phyloP scores from a whole-genome alignment of 306 rosid genomes.

The Mimosa pudica region DNA sequence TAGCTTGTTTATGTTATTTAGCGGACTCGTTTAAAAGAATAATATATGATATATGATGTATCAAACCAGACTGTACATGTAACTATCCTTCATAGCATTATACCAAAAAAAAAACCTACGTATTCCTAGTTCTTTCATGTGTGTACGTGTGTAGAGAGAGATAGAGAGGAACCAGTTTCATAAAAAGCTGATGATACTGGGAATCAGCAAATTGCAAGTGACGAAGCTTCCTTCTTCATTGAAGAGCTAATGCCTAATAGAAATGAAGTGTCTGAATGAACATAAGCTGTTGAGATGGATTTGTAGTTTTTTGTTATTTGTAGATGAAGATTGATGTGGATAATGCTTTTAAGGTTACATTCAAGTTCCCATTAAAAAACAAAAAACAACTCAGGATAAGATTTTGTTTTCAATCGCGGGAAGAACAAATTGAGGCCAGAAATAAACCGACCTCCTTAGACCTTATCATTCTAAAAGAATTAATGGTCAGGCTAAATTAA shows the following conservation, averaged over 20 bases:
- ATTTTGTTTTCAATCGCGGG: conserved; percentile 8
- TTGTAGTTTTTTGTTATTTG: not conserved
- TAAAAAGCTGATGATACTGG: not conserved
- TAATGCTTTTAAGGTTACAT: conserved; percentile 14
- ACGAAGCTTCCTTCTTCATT: not conserved
- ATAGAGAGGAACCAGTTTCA: conserved; percentile 36
- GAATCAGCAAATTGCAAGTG: not conserved
- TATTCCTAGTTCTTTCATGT: not conserved
- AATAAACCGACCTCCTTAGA: not conserved
- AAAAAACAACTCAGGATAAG: conserved; percentile 38
- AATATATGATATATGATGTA: not conserved
- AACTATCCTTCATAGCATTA: not conserved
- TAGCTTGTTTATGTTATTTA: too few relatives aligned
- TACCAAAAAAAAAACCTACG: not conserved
- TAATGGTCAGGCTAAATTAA: not conserved
- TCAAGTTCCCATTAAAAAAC: not conserved
- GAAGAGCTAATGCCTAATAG: not conserved
- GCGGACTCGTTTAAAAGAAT: too few relatives aligned
- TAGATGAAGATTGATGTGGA: conserved; percentile 22
- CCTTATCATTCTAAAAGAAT: not conserved
- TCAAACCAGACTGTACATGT: not conserved
- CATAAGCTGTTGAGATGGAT: not conserved
- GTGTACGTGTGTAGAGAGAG: not conserved
- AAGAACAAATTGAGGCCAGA: conserved; percentile 19
- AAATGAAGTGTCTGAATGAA: conserved; percentile 7